A percentile compares a stretch with the other conserved stretches of the same genome.
Conservation (phyloP, 176 grass and related monocot species). For the Calamus simplicifolius region DNA sequence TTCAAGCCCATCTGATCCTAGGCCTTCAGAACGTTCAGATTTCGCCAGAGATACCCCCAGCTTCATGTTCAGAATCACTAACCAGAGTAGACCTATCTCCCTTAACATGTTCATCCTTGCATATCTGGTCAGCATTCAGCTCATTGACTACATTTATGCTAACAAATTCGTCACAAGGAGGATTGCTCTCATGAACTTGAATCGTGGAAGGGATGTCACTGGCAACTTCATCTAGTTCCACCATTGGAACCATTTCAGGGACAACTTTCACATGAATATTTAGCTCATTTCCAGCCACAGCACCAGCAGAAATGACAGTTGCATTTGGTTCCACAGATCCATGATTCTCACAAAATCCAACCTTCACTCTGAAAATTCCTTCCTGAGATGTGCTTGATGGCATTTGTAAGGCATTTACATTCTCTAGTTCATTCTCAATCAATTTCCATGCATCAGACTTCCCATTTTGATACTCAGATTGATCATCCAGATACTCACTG, state of each 20-base stretch:
- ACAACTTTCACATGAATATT: conserved; percentile 6
- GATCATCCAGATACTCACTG: conserved; percentile 36
- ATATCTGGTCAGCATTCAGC: no score
- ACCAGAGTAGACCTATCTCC: background rate
- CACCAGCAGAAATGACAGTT: conserved; percentile 15
- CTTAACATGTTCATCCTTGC: no score
- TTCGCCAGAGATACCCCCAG: background rate
- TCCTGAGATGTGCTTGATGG: conserved; percentile 10
- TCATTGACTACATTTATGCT: no score
- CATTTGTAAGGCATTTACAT: conserved; percentile 12
- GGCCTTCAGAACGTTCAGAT: background rate
- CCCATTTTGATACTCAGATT: conserved; percentile 30
- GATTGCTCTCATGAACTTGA: no score
- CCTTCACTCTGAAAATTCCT: conserved; percentile 10
- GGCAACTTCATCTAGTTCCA: no score
- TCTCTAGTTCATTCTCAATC: conserved; percentile 22
- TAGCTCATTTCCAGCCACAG: conserved; percentile 17
- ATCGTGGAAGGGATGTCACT: no score
- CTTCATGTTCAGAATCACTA: conserved; percentile 1
- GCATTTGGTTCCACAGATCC: conserved; percentile 11
- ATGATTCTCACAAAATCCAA: conserved; percentile 21
- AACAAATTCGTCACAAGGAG: no score
- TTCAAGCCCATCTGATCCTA: background rate
- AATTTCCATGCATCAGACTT: background rate
- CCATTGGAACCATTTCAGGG: conserved; percentile 12